Conservation (phyloP, 2,329 filamentous ascomycete genomes). For the Aspergillus tamarii region DNA sequence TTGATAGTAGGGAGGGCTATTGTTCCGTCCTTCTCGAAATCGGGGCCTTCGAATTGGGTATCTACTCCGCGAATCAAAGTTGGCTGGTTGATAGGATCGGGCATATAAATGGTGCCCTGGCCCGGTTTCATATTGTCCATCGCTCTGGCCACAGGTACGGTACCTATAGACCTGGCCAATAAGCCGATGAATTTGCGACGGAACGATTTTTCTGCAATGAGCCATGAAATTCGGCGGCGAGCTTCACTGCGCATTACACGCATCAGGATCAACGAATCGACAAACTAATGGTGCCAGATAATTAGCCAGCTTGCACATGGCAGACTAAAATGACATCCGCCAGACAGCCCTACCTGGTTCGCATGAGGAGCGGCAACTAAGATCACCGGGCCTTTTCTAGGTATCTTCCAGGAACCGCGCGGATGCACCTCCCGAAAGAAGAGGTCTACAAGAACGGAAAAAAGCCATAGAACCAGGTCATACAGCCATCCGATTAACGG, state of each 20-base stretch:
- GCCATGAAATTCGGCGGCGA: conserved; percentile 83
- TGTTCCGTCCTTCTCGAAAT: conserved; percentile 77
- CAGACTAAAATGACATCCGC: neutral
- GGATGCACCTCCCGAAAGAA: conserved; percentile 99
- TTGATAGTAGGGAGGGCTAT: conserved; percentile 85
- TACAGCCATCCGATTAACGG: conserved; percentile 55
- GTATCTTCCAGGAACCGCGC: conserved; percentile 91
- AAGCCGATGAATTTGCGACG: conserved; percentile 85
- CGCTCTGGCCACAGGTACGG: conserved; percentile 89
- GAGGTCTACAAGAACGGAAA: conserved; percentile 78
- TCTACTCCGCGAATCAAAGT: conserved; percentile 77
- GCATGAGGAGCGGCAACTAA: conserved; percentile 97
- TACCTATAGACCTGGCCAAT: conserved; percentile 80
- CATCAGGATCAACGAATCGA: conserved; percentile 92
- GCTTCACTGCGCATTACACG: conserved; percentile 85
- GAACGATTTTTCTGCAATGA: conserved; percentile 96
- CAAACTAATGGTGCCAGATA: conserved; percentile 64
- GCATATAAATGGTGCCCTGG: conserved; percentile 80
- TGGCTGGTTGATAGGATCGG: conserved; percentile 83
- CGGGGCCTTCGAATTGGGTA: conserved; percentile 75
- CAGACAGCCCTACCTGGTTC: conserved; percentile 69
- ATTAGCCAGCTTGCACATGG: conserved; percentile 5
- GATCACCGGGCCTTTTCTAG: conserved; percentile 82
- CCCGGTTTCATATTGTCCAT: conserved; percentile 85
- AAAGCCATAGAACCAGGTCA: conserved; percentile 53